Conservation (phyloP, 345 rosid genomes). For the Brassica juncea region DNA sequence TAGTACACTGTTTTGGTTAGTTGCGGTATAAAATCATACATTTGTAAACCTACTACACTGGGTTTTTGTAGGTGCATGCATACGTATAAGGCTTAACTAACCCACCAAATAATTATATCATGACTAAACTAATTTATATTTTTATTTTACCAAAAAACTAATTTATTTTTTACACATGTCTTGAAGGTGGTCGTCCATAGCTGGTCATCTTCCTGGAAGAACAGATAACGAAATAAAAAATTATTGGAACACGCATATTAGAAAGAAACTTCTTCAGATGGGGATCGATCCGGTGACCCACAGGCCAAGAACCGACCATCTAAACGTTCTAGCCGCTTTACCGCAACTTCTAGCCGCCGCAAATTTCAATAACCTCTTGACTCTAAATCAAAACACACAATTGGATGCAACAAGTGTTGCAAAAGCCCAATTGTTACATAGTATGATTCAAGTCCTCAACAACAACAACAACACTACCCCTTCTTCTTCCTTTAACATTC, state of each 20-base stretch:
- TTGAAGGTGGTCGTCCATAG: conserved; percentile 42
- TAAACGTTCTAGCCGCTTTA: conserved; percentile 48
- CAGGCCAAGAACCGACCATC: conserved; percentile 44
- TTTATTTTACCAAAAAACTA: too few relatives aligned
- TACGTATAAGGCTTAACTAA: conserved; percentile 33
- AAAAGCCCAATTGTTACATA: conserved; percentile 54
- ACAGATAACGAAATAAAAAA: conserved; percentile 42
- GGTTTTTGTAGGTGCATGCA: conserved; percentile 34
- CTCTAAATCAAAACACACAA: conserved; percentile 39
- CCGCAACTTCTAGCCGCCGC: conserved; percentile 64
- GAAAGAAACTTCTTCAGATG: conserved; percentile 44
- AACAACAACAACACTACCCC: conserved; percentile 7
- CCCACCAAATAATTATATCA: conserved; percentile 5
- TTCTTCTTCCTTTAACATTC: not conserved
- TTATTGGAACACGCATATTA: conserved; percentile 41
- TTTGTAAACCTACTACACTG: conserved; percentile 29
- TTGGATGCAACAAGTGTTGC: conserved; percentile 58
- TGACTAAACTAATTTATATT: not conserved
- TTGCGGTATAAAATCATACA: conserved; percentile 15
- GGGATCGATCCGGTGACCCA: conserved; percentile 42
- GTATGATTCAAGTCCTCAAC: conserved; percentile 48
- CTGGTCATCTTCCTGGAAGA: conserved; percentile 44
- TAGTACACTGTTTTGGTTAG: not conserved
- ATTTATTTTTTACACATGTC: not conserved
- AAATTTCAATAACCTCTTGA: conserved; percentile 50